Base-by-base conservation (phyloP, 495 filamentous ascomycete genomes). In the Hypoxylon crocopeplum region DNA sequence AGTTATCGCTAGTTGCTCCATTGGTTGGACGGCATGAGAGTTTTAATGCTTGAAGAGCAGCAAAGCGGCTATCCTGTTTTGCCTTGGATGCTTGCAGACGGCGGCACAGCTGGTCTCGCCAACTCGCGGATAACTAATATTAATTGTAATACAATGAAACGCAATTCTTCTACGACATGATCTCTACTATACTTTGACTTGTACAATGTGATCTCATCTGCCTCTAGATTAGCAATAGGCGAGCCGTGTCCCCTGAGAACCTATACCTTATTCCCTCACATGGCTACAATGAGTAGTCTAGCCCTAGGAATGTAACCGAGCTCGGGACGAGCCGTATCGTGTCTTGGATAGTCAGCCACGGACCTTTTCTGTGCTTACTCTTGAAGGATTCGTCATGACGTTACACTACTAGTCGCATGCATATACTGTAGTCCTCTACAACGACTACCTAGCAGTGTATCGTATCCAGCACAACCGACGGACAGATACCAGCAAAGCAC, bases 51-150 rank as follows among this genome's bases (percentile, higher is more conserved):
- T 32, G n/a, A n/a, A 32, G 38, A 49, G 36, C 48, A 59, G 37
- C 42, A 5, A 48, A 57, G 30, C 45, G 42, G 44, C 37, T 39
- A 21, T 59, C 34, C 41, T 51, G 24, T 30, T n/a, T 45, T 25
- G 47, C 29, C 36, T 50, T 39, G 42, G 56, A 41, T 54, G 59
- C 60, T 67, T 53, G 67, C 48, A 38, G 67, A 61, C 46, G 50
- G 48, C 38, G 45, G 47, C 53, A 48, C 21, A 51, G 39, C 45
- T 48, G 52, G 51, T 42, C 33, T 54, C 50, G 49, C 55, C 53
- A 55, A 60, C 59, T 67, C 37, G 64, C 52, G 56, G 67, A 66
- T 62, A 67, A 48, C 49, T 69, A 69, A 69, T 69, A 24, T 53
- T 69, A 69, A 69, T 69, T 59, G 29, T 58, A 69, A 67, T 64